phyloP scores from a whole-genome alignment of 805 yeast genomes.

The Metschnikowia lochheadii region DNA sequence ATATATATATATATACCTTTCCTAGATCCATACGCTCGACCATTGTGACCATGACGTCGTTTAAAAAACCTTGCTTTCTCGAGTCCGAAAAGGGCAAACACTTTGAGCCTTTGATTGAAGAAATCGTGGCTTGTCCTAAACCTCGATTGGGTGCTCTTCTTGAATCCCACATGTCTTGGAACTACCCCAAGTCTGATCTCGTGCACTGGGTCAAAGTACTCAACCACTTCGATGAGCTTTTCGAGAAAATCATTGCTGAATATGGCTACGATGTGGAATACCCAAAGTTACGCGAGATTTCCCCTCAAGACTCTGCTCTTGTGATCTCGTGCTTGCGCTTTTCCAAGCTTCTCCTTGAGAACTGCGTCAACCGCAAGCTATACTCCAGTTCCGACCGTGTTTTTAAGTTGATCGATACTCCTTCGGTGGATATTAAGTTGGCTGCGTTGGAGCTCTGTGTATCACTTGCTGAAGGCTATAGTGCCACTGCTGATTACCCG shows the following conservation, averaged over 20 bases:
- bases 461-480: slow-evolving; percentile 57
- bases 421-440: slow-evolving; percentile 55
- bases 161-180: slow-evolving; percentile 45
- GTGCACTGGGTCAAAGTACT: slow-evolving; percentile 74
- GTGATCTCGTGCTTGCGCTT: slow-evolving; percentile 55
- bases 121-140: slow-evolving; percentile 32
- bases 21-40: too few species aligned
- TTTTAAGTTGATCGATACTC: slow-evolving; percentile 52
- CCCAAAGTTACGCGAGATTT: slow-evolving; percentile 46
- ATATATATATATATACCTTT: too few species aligned
- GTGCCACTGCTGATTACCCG: slow-evolving; percentile 38
- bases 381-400: slow-evolving; percentile 66
- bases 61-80: slow-evolving; percentile 12
- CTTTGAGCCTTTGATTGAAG: slow-evolving; percentile 30
- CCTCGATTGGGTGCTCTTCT: slow-evolving; percentile 39
- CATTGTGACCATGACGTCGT: slow-evolving; percentile 26
- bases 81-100: slow-evolving; percentile 28
- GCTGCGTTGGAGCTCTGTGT: slow-evolving; percentile 59
- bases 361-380: slow-evolving; percentile 62
- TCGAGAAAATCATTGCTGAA: slow-evolving; percentile 50
- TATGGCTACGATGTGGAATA: slow-evolving; percentile 48
- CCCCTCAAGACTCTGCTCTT: slow-evolving; percentile 42
- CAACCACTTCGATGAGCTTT: slow-evolving; percentile 67
- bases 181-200: slow-evolving; percentile 63
- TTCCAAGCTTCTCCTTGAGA: slow-evolving; percentile 58